Percentiles rank a stretch among this genome's conserved stretches.
These are phyloP conservation scores for Phytopythium litorale DNA, from an alignment of 352 stramenopile genomes.

Conservation along the genomic window DNA sequence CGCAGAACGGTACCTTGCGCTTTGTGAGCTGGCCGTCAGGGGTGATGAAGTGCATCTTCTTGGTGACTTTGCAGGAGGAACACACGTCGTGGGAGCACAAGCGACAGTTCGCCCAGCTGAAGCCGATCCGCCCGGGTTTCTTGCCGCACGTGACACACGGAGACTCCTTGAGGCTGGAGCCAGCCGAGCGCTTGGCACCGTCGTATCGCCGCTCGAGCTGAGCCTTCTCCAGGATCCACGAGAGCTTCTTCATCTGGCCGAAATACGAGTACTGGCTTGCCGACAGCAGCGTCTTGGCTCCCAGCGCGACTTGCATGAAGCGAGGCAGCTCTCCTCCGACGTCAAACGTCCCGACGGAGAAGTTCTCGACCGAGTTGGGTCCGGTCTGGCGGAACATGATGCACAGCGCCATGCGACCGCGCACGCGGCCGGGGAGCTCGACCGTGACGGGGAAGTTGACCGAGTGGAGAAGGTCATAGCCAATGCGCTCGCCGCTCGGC, in stretches of 20 bases:
- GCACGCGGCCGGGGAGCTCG: conserved; percentile 18
- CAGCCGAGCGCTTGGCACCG: background rate
- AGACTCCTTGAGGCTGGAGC: too few relatives aligned
- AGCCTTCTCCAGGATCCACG: conserved; percentile 25
- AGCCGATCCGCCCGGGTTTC: conserved; percentile 12
- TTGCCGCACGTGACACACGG: conserved; percentile 22
- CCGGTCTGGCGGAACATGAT: conserved; percentile 35
- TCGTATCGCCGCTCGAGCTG: conserved; percentile 3
- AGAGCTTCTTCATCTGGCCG: conserved; percentile 50
- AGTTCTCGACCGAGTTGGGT: conserved; percentile 30
- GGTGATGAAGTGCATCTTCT: conserved; percentile 33
- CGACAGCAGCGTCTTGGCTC: conserved; percentile 23
- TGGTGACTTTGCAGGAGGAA: conserved; percentile 22
- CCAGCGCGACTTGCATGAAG: conserved; percentile 20
- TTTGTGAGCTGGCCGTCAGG: conserved; percentile 24
- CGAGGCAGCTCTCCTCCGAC: conserved; percentile 24
- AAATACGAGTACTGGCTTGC: conserved; percentile 31
- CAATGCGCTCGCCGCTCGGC: conserved; percentile 19
- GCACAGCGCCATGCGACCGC: conserved; percentile 35
- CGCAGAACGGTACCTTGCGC: conserved; percentile 34
- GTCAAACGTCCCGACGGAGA: conserved; percentile 17
- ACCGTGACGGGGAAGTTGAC: conserved; percentile 30
- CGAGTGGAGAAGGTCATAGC: conserved; percentile 19
- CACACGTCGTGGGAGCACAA: conserved; percentile 30
- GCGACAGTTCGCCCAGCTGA: conserved; percentile 17